Evolutionary conservation across 2,329 filamentous ascomycete species (phyloP).

Genomic region (Tolypocladium album): DNA sequence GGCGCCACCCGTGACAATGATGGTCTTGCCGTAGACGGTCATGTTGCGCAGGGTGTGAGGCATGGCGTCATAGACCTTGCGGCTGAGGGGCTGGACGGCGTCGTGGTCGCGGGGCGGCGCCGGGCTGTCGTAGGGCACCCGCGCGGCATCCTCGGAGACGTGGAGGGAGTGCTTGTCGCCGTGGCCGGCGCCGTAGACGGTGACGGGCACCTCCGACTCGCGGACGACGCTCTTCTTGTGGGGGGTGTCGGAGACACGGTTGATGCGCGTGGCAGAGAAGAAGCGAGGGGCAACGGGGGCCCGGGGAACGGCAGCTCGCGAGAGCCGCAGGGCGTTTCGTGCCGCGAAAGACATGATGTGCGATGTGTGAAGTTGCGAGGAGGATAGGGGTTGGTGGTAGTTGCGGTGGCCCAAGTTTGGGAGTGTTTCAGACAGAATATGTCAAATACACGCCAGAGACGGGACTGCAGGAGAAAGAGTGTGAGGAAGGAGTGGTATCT

Average conservation of each 20-base stretch:
- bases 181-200: conserved; percentile 35
- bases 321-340: conserved; percentile 22
- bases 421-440: background rate
- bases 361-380: conserved; percentile 9
- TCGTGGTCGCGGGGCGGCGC: conserved; percentile 31
- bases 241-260: conserved; percentile 24
- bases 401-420: background rate
- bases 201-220: conserved; percentile 47
- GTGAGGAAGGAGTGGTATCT: background rate
- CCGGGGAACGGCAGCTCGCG: conserved; percentile 18
- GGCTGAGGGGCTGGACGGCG: conserved; percentile 38
- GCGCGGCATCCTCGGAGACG: conserved; percentile 31
- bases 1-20: conserved; percentile 64
- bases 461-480: background rate
- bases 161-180: conserved; percentile 47
- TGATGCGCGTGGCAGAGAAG: conserved; percentile 20
- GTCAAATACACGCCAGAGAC: background rate
- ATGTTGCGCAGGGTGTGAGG: conserved; percentile 59
- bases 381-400: background rate
- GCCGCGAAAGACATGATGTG: conserved; percentile 21
- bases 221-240: conserved; percentile 42
- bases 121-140: conserved; percentile 30
- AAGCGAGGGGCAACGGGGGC: conserved; percentile 14
- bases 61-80: conserved; percentile 43
- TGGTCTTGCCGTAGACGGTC: conserved; percentile 58